Conservation (phyloP, 2,329 filamentous ascomycete species). For the Phoma sp. region DNA sequence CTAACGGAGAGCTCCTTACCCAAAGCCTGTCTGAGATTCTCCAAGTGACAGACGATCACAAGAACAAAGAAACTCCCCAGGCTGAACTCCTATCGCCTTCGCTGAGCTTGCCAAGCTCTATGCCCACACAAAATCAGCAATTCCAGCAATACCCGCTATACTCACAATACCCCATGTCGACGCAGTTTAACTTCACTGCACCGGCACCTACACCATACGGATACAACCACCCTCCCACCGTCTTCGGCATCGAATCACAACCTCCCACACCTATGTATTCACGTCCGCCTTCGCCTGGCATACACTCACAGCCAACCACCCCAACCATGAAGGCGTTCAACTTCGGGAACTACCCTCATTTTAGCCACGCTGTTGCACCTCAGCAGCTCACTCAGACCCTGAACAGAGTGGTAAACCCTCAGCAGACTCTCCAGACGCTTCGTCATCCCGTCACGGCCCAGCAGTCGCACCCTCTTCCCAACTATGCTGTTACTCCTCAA, state of each 20-base stretch:
- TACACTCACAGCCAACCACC: conserved; percentile 39
- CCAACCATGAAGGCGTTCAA: conserved; percentile 29
- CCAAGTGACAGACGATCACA: conserved; percentile 98
- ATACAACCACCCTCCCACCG: conserved; percentile 33
- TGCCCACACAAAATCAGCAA: conserved; percentile 22
- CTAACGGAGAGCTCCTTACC: conserved; percentile 75
- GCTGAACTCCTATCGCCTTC: conserved; percentile 30
- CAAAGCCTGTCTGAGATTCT: conserved; percentile 82
- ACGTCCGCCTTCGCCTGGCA: conserved; percentile 18
- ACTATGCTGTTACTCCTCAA: conserved; percentile 13
- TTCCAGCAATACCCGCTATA: conserved; percentile 15
- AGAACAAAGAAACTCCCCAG: conserved; percentile 60
- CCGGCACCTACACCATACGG: conserved; percentile 14
- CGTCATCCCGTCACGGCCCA: conserved; percentile 17
- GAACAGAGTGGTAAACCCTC: conserved; percentile 19
- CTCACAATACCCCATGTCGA: conserved; percentile 15
- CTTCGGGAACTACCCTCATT: conserved; percentile 16
- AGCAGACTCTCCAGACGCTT: conserved; percentile 17
- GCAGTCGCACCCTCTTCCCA: conserved; percentile 15
- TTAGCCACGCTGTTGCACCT: conserved; percentile 18
- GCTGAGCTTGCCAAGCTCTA: conserved; percentile 28
- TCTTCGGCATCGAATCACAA: conserved; percentile 27
- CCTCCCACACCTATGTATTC: conserved; percentile 19
- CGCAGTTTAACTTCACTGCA: conserved; percentile 19
- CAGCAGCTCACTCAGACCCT: conserved; percentile 19